These are phyloP conservation scores for Pharnaceum exiguum DNA, from an alignment of 148 eudicot species.

Conservation along the genomic window DNA sequence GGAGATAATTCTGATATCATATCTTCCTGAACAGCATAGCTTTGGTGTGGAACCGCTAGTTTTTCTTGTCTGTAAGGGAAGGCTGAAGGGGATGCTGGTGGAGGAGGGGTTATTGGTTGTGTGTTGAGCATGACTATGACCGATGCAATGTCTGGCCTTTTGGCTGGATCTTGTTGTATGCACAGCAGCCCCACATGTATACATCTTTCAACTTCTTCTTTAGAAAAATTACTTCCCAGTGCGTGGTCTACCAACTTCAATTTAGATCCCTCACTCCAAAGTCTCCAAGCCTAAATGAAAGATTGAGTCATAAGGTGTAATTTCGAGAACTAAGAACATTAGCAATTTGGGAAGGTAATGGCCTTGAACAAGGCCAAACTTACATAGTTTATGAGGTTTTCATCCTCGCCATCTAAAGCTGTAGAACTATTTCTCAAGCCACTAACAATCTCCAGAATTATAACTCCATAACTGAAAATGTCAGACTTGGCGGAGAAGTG, in stretches of 20 bases:
- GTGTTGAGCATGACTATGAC: slow-evolving; percentile 19
- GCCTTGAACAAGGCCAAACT: not conserved
- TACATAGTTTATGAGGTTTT: slow-evolving; percentile 9
- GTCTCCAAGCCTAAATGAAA: slow-evolving; percentile 23
- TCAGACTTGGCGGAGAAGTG: slow-evolving; percentile 8
- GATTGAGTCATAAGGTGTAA: not conserved
- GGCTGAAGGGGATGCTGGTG: slow-evolving; percentile 5
- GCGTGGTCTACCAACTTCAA: slow-evolving; percentile 15
- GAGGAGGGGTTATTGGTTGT: not conserved
- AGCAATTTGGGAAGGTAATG: not conserved
- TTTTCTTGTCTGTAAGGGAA: slow-evolving; percentile 1
- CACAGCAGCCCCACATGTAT: slow-evolving; percentile 14
- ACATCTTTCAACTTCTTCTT: slow-evolving; percentile 14
- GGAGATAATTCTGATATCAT: slow-evolving; percentile 16
- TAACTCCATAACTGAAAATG: slow-evolving; percentile 11
- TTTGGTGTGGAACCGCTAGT: not conserved
- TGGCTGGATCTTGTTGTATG: slow-evolving; percentile 17
- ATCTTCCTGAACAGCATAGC: slow-evolving; percentile 1
- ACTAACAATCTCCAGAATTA: slow-evolving; percentile 5
- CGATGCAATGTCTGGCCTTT: slow-evolving; percentile 26
- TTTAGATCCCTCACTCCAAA: slow-evolving; percentile 2
- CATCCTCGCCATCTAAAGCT: not conserved
- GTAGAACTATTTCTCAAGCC: not conserved
- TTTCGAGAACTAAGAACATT: not conserved
- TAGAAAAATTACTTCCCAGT: not conserved